Percentiles rank a stretch among this genome's conserved stretches.
phyloP scores from a whole-genome alignment of 805 yeast species.

The Myxozyma mucilagina region DNA sequence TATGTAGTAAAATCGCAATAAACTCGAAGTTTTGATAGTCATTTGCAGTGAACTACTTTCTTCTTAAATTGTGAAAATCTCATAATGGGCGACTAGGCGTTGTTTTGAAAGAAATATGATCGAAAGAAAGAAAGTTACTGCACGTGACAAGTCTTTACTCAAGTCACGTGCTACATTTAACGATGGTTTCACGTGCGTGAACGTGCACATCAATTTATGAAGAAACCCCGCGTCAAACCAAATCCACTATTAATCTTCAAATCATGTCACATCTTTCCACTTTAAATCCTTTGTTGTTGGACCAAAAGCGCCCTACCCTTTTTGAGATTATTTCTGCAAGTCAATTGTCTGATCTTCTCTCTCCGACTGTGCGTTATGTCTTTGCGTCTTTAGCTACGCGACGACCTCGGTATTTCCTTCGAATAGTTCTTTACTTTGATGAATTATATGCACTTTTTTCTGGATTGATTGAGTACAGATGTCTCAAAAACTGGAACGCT shows the following conservation, averaged over 20 bases:
- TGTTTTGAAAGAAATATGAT: too few species aligned
- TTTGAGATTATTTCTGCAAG: slow-evolving; percentile 83
- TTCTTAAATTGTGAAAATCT: too few species aligned
- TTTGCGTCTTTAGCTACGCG: slow-evolving; percentile 77
- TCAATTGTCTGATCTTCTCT: slow-evolving; percentile 72
- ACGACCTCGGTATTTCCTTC: slow-evolving; percentile 68
- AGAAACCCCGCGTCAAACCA: background rate
- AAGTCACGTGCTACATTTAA: too few species aligned
- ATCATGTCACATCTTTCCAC: slow-evolving; percentile 38
- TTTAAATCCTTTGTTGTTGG: slow-evolving; percentile 72
- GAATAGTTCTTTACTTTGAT: slow-evolving; percentile 68
- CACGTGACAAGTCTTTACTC: too few species aligned
- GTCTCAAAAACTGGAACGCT: slow-evolving; percentile 72
- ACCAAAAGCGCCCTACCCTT: slow-evolving; percentile 76
- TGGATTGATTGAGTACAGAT: slow-evolving; percentile 68
- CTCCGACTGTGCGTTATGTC: slow-evolving; percentile 80
- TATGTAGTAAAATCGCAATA: too few species aligned
- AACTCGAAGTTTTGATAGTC: too few species aligned
- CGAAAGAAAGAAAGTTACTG: too few species aligned
- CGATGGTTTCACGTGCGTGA: too few species aligned
- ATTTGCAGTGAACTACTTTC: too few species aligned
- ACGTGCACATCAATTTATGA: background rate
- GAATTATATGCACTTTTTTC: slow-evolving; percentile 66
- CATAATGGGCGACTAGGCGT: too few species aligned
- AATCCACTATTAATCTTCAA: background rate